A percentile compares a stretch with the other conserved stretches of the same genome.
phyloP scores from a whole-genome alignment of 805 yeast genomes.

The Zygosaccharomyces gambellarensis region DNA sequence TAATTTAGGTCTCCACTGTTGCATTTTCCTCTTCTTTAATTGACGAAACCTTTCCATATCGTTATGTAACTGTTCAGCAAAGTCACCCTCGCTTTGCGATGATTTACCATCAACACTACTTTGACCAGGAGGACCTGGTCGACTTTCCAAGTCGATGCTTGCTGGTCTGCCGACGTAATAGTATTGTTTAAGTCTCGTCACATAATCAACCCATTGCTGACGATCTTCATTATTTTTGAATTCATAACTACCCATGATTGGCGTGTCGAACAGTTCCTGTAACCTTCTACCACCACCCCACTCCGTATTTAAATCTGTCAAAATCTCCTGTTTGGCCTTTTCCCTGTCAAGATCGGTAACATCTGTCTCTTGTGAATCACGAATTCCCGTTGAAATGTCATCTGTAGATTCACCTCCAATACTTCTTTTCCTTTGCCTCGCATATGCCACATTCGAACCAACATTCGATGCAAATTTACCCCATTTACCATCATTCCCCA shows the following conservation, averaged over 20 bases:
- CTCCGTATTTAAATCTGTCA: constrained; percentile 43
- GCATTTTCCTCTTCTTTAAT: constrained; percentile 47
- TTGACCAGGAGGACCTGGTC: constrained; percentile 5
- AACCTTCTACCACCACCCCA: constrained; percentile 75
- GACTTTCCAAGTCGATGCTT: background rate
- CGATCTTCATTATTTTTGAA: constrained; percentile 30
- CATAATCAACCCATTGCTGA: constrained; percentile 29
- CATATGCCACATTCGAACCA: constrained; percentile 30
- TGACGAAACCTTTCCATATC: constrained; percentile 31
- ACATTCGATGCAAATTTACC: constrained; percentile 40
- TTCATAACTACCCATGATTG: constrained; percentile 23
- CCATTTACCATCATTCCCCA: constrained; percentile 46
- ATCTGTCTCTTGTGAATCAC: constrained; percentile 7
- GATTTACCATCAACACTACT: constrained; percentile 12
- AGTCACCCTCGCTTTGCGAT: constrained; percentile 11
- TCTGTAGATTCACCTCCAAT: constrained; percentile 3
- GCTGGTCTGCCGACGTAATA: constrained; percentile 19
- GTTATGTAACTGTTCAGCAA: constrained; percentile 26
- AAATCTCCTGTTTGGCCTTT: constrained; percentile 21
- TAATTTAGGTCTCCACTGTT: constrained; percentile 59
- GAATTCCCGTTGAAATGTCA: constrained; percentile 5
- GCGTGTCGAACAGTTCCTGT: constrained; percentile 42
- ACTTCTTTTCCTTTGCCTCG: constrained; percentile 10
- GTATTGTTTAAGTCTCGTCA: constrained; percentile 26
- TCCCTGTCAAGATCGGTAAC: constrained; percentile 14